A percentile compares a stretch with the other conserved stretches of the same genome.
These are phyloP conservation scores for Rhododendron henanense DNA, from an alignment of 148 eudicot genomes.

Conservation along the genomic window DNA sequence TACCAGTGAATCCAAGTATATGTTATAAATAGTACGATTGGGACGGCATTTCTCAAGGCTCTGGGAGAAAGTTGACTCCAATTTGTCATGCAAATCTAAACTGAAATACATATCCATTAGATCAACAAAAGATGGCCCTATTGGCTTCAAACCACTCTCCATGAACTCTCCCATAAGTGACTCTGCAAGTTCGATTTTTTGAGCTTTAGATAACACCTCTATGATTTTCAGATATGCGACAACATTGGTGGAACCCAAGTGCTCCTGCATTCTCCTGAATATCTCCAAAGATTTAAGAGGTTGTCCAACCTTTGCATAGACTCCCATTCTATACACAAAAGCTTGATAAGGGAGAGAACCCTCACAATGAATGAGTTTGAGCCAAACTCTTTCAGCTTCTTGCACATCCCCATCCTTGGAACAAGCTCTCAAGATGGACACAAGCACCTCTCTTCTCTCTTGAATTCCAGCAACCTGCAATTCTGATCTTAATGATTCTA, in stretches of 20 bases:
- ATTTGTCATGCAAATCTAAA: conserved; percentile 55
- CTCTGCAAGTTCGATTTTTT: conserved; percentile 56
- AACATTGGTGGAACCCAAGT: conserved; percentile 33
- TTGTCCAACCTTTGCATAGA: conserved; percentile 57
- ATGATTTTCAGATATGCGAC: conserved; percentile 69
- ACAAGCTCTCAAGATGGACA: conserved; percentile 80
- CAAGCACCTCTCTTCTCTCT: conserved; percentile 66
- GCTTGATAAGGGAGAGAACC: conserved; percentile 63
- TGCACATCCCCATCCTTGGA: conserved; percentile 73
- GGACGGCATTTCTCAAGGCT: conserved; percentile 64
- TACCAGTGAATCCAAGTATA: conserved; percentile 79
- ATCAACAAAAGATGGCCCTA: conserved; percentile 55
- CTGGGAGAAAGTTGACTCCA: conserved; percentile 54
- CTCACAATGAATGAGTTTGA: conserved; percentile 42
- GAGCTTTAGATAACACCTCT: conserved; percentile 64
- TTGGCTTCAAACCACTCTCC: conserved; percentile 62
- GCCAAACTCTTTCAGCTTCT: conserved; percentile 73
- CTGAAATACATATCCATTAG: conserved; percentile 60
- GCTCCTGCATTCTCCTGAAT: conserved; percentile 61
- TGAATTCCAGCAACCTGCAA: conserved; percentile 52
- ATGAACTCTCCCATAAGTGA: conserved; percentile 71
- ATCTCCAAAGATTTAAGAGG: conserved; percentile 52
- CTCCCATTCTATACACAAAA: conserved; percentile 74
- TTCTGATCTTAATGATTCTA: conserved; percentile 52
- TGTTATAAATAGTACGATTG: conserved; percentile 48